A percentile compares a stretch with the other conserved stretches of the same genome.
These are phyloP conservation scores for Aureobasidium musti DNA, from an alignment of 2,329 filamentous ascomycete genomes.

Conservation along the genomic window DNA sequence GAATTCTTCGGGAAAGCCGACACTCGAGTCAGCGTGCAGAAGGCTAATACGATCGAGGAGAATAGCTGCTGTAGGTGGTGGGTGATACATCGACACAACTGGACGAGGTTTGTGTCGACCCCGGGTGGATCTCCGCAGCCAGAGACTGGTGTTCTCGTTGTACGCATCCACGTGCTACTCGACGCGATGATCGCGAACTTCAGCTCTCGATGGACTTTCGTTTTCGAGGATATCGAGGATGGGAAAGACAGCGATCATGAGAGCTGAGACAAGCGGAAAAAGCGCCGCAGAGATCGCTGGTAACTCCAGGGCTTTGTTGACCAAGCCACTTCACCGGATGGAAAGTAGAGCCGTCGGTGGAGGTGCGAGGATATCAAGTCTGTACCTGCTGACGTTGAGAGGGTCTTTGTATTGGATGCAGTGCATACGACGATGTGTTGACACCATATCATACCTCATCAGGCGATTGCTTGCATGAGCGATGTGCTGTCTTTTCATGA, in stretches of 20 bases:
- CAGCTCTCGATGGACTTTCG: not conserved
- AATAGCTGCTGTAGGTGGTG: not conserved
- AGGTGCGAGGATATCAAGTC: not conserved
- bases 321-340: not conserved
- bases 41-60: not conserved
- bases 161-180: not conserved
- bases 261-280: not conserved
- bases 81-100: not conserved
- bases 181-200: not conserved
- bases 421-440: not conserved
- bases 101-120: not conserved
- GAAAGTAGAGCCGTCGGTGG: not conserved
- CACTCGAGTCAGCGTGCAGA: not conserved
- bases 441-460: not conserved
- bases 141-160: not conserved
- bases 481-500: not conserved
- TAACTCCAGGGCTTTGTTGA: not conserved
- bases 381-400: not conserved
- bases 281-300: not conserved
- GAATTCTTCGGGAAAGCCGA: not conserved
- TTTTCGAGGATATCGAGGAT: not conserved
- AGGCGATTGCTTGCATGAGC: not conserved
- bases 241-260: not conserved
- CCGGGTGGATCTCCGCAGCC: not conserved
- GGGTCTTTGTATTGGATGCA: not conserved